Evolutionary conservation across 306 rosid genomes (phyloP).

Genomic region (Boehmeria nivea): DNA sequence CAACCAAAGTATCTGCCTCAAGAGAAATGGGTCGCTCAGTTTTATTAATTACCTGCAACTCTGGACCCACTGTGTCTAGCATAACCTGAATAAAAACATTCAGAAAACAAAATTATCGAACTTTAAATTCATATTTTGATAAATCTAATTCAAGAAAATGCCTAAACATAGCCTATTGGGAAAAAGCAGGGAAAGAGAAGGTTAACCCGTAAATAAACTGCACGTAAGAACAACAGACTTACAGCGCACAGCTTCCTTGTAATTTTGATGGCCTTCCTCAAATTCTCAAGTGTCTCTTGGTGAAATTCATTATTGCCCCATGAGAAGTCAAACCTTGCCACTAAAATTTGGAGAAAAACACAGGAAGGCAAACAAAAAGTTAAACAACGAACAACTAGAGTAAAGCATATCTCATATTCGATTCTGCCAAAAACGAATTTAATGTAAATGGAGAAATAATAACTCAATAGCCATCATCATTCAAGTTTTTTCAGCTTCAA

Average conservation of each 20-base stretch:
- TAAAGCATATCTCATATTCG: background rate
- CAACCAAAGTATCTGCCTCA: conserved; percentile 53
- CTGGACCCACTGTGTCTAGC: conserved; percentile 89
- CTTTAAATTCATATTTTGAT: conserved; percentile 2
- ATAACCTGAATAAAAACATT: conserved; percentile 62
- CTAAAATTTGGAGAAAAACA: conserved; percentile 28
- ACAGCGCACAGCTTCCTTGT: conserved; percentile 80
- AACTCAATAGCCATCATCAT: background rate
- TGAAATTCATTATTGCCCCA: conserved; percentile 77
- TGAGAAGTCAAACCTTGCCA: conserved; percentile 82
- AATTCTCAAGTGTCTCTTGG: conserved; percentile 76
- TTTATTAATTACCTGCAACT: conserved; percentile 71
- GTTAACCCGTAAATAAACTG: background rate
- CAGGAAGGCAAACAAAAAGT: background rate
- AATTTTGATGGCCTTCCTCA: conserved; percentile 50
- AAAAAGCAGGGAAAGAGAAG: background rate
- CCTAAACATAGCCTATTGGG: no score
- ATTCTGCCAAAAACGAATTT: background rate
- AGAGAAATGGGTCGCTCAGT: conserved; percentile 59
- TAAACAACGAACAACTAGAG: background rate
- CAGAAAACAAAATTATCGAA: conserved; percentile 4
- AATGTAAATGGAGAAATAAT: background rate
- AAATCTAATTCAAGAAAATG: no score
- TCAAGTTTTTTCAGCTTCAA: background rate
- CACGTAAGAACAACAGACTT: conserved; percentile 17